Evolutionary conservation across 2,329 filamentous ascomycete genomes (phyloP).

Genomic region (Colletotrichum lini): DNA sequence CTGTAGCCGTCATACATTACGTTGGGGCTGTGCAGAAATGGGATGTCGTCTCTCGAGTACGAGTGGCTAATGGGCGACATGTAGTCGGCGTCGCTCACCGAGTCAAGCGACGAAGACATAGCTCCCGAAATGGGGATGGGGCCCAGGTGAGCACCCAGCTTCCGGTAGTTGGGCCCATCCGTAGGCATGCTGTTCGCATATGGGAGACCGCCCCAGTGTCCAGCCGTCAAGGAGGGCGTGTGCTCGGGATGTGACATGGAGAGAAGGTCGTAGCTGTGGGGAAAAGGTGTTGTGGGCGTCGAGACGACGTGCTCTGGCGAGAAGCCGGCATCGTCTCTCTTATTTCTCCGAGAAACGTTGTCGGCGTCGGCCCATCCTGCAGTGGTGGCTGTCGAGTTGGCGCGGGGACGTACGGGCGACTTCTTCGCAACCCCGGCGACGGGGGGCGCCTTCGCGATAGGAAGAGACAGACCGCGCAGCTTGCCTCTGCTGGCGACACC

Average conservation of each 20-base stretch:
- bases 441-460: constrained; percentile 73
- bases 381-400: constrained; percentile 59
- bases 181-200: constrained; percentile 60
- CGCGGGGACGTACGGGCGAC: constrained; percentile 59
- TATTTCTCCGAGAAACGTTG: constrained; percentile 52
- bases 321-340: constrained; percentile 56
- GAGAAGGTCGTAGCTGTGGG: constrained; percentile 63
- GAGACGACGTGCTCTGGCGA: constrained; percentile 57
- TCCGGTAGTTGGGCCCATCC: constrained; percentile 61
- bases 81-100: constrained; percentile 74
- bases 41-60: constrained; percentile 67
- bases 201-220: constrained; percentile 61
- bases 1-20: constrained; percentile 71
- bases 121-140: constrained; percentile 63
- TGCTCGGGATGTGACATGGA: constrained; percentile 65
- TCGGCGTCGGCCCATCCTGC: constrained; percentile 58
- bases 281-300: constrained; percentile 60
- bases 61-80: constrained; percentile 72
- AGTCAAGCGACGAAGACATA: constrained; percentile 70
- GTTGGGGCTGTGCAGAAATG: constrained; percentile 65
- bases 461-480: constrained; percentile 87
- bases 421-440: constrained; percentile 67
- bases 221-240: constrained; percentile 56
- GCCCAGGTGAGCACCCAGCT: constrained; percentile 55
- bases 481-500: constrained; percentile 97